Evolutionary conservation across 768 basidiomycete species (phyloP), one percentile per base, ranked within the genome.

Genomic region (Pleurotus ostreatus): DNA sequence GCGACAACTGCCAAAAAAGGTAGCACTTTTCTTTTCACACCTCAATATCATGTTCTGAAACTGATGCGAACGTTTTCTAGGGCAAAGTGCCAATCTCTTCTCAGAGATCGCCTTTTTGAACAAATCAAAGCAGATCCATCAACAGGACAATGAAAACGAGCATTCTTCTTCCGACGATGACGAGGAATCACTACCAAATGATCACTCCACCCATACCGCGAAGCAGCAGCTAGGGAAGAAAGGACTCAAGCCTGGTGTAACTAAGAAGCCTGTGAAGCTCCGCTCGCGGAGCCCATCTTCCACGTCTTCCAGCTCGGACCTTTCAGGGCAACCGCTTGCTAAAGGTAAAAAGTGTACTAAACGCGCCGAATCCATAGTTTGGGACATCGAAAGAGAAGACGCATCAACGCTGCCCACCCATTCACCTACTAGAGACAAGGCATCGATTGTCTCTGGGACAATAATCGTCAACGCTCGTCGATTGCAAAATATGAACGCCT

Each of bases 361-460:
- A 40, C 46, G 34, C 8, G 61, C 62, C 1, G 68, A 63, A 54
- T 85, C 84, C 8, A 70, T 74, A 16, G 61, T 78, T 6, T 86
- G 85, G 84, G 80, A 79, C 58, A 82, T 86, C 25, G 85, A 85
- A 61, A 46, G 65, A 12, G 72, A 76, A 20, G 60, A 53, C 62
- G 25, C 45, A 66, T 55, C 59, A 64, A 25, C 56, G 67, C 56
- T 64, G 66, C 51, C 61, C 68, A 59, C 49, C 54, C 4, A 55
- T 40, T 41, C 12, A 55, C 40, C 37, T 13, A 3, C 3, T 23
- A 15, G 46, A 15, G 26, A 23, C 16, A 47, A 12, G 48, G 41
- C n/a, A 44, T 38, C 39, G 16, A 51, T 47, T 22, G 11, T 52
- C 4, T 18, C 49, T 4, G 58, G 59, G 13, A 62, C 74, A 18